Percentiles rank a stretch among this genome's conserved stretches.
Evolutionary conservation across 2,329 filamentous ascomycete genomes (phyloP).

Genomic region (Colletotrichum destructivum): DNA sequence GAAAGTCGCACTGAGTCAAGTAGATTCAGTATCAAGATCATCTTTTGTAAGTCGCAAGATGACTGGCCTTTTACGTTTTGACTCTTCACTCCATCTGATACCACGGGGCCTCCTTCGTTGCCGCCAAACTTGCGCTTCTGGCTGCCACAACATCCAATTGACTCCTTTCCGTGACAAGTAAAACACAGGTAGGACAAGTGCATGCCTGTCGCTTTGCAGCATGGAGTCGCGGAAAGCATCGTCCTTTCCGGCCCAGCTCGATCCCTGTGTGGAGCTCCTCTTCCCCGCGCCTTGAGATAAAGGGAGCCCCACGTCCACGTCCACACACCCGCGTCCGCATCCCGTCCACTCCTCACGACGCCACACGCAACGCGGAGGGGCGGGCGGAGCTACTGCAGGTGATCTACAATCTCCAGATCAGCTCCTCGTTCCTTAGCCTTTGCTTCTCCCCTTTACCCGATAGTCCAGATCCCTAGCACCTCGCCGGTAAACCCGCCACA

Average conservation of each 20-base stretch:
- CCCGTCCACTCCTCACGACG: constrained; percentile 5
- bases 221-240: constrained; percentile 21
- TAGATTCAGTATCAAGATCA: too few species aligned
- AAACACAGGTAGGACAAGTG: background rate
- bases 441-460: background rate
- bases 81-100: too few species aligned
- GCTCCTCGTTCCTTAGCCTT: background rate
- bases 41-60: too few species aligned
- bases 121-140: too few species aligned
- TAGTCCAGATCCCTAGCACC: background rate
- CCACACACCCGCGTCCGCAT: too few species aligned
- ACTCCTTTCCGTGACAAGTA: background rate
- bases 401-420: constrained; percentile 7
- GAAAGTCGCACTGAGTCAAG: too few species aligned
- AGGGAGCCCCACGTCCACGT: constrained; percentile 34
- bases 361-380: constrained; percentile 8
- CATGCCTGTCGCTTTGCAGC: background rate
- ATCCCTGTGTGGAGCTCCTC: constrained; percentile 25
- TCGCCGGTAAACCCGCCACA: constrained; percentile 16
- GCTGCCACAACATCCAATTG: too few species aligned
- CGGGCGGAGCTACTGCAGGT: background rate
- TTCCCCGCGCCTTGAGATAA: constrained; percentile 1
- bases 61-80: too few species aligned
- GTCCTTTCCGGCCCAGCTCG: background rate
- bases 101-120: too few species aligned